Percentiles rank a stretch among this genome's conserved stretches.
These are phyloP conservation scores for Neostapfia colusana DNA, from an alignment of 176 grass and related monocot genomes.

Conservation along the genomic window DNA sequence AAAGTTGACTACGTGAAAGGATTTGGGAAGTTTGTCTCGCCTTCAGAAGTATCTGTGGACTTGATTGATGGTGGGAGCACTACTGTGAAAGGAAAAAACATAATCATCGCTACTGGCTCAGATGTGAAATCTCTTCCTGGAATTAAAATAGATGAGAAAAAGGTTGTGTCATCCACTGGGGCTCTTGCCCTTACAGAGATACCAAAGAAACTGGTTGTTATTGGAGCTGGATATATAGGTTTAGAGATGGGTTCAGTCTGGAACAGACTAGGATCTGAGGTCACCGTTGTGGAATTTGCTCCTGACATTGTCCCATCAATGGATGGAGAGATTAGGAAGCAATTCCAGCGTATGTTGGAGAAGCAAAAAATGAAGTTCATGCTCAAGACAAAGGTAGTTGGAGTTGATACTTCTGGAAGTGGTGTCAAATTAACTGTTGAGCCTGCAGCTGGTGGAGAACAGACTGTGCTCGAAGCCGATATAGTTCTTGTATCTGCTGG, in stretches of 20 bases:
- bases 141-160: constrained; percentile 81
- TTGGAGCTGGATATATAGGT: constrained; percentile 85
- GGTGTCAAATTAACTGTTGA: constrained; percentile 71
- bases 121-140: constrained; percentile 84
- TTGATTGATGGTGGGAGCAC: constrained; percentile 55
- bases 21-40: constrained; percentile 60
- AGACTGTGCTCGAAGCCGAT: constrained; percentile 68
- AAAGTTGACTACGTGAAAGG: constrained; percentile 87
- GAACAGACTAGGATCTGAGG: constrained; percentile 77
- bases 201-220: constrained; percentile 81
- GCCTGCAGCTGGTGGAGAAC: constrained; percentile 71
- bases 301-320: constrained; percentile 81
- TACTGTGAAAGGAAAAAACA: constrained; percentile 64
- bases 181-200: constrained; percentile 61
- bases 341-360: constrained; percentile 83
- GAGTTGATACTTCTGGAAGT: constrained; percentile 70
- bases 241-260: constrained; percentile 91
- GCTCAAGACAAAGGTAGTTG: constrained; percentile 79
- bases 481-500: constrained; percentile 79
- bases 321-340: constrained; percentile 90
- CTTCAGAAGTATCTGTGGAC: constrained; percentile 78
- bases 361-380: constrained; percentile 96
- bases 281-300: constrained; percentile 87
- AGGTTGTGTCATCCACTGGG: constrained; percentile 85
- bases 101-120: constrained; percentile 74